Conservation (phyloP, 2,329 filamentous ascomycete genomes). For the Neofusicoccum cordaticola region DNA sequence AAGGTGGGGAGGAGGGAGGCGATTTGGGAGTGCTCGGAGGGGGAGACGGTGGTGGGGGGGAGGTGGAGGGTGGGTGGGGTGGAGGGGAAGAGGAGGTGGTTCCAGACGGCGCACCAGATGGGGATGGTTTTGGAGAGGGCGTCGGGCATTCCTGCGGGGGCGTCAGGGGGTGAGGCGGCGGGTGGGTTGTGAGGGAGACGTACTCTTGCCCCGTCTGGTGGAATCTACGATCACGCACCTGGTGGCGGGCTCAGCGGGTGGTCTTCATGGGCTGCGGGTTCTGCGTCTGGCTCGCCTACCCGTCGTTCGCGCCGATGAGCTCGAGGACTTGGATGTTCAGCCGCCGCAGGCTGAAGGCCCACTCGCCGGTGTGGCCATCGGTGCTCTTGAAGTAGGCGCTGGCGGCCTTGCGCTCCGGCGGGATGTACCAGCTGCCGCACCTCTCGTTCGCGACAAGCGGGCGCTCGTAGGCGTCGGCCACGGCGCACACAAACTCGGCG, state of each 20-base stretch:
- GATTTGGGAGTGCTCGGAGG: slow-evolving; percentile 79
- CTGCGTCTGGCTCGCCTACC: slow-evolving; percentile 47
- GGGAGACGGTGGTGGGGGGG: slow-evolving; percentile 68
- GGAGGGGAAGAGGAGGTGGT: slow-evolving; percentile 70
- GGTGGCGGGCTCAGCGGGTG: not conserved
- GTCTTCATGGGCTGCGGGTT: not conserved
- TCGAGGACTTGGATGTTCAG: slow-evolving; percentile 80
- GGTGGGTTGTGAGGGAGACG: slow-evolving; percentile 25
- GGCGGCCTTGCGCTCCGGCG: slow-evolving; percentile 60
- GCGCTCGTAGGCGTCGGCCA: slow-evolving; percentile 56
- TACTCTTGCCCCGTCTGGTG: slow-evolving; percentile 83
- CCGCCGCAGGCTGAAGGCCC: slow-evolving; percentile 82
- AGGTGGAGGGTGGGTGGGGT: slow-evolving; percentile 60
- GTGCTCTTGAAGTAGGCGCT: slow-evolving; percentile 98
- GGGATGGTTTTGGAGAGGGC: slow-evolving; percentile 91
- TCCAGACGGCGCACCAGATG: slow-evolving; percentile 88
- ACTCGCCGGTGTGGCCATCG: slow-evolving; percentile 86
- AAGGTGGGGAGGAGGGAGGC: slow-evolving; percentile 58
- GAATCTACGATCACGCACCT: slow-evolving; percentile 87
- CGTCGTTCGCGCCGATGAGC: slow-evolving; percentile 63
- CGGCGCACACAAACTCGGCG: slow-evolving; percentile 67
- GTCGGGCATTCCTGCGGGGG: slow-evolving; percentile 73
- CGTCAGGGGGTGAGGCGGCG: not conserved
- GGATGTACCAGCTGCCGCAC: slow-evolving; percentile 94
- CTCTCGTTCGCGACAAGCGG: slow-evolving; percentile 89